Conservation (phyloP, 164 flowering plant species). For the Amborella trichopoda region DNA sequence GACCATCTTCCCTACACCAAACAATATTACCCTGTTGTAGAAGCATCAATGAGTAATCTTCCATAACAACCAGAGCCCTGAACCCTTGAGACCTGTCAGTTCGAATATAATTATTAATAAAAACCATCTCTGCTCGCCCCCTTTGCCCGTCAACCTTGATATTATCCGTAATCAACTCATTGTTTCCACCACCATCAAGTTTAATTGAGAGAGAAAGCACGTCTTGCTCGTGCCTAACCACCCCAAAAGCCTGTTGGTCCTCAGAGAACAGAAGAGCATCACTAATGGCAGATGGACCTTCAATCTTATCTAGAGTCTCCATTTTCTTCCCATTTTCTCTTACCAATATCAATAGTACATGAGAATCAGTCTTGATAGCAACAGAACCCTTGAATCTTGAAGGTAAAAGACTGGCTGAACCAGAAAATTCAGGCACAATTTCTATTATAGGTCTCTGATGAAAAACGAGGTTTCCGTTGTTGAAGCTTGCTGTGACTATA, state of each 20-base stretch:
- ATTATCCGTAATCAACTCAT: constrained; percentile 50
- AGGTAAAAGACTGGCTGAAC: constrained; percentile 43
- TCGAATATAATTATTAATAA: constrained; percentile 70
- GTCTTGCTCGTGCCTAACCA: constrained; percentile 38
- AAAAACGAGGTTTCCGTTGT: constrained; percentile 37
- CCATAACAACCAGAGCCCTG: constrained; percentile 93
- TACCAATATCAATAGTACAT: constrained; percentile 30
- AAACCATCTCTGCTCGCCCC: constrained; percentile 67
- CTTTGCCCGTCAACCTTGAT: constrained; percentile 46
- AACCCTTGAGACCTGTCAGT: constrained; percentile 84
- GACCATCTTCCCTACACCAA: constrained; percentile 95
- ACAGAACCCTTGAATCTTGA: constrained; percentile 39
- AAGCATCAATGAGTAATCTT: constrained; percentile 78
- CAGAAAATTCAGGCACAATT: constrained; percentile 41
- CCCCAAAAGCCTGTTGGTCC: constrained; percentile 60
- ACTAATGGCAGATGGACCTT: constrained; percentile 43
- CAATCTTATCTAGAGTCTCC: constrained; percentile 46
- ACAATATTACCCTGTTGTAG: constrained; percentile 91
- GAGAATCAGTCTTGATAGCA: constrained; percentile 30
- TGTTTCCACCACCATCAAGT: constrained; percentile 35
- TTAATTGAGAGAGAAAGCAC: constrained; percentile 58
- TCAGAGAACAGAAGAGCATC: constrained; percentile 52
- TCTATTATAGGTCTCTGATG: constrained; percentile 37
- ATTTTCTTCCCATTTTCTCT: constrained; percentile 32
- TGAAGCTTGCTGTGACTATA: constrained; percentile 34